A percentile compares a stretch with the other conserved stretches of the same genome.
phyloP scores from a whole-genome alignment of 192 early-diverging fungal genomes.

The Coemansia sp. region DNA sequence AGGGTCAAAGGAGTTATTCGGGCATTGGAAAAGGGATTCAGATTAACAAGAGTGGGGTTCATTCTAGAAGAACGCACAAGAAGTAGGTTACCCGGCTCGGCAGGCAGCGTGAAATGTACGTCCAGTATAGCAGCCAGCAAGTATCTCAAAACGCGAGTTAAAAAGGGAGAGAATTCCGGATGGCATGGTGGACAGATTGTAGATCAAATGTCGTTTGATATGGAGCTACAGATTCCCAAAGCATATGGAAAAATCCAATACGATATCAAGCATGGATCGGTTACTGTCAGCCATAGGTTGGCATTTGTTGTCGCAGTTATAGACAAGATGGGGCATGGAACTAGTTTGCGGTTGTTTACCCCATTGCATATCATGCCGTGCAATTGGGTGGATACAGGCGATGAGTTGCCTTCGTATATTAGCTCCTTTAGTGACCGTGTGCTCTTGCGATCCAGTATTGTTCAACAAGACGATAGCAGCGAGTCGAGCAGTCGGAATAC shows the following conservation, averaged over 20 bases:
- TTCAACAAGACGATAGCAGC: no score
- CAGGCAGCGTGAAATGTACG: constrained; percentile 17
- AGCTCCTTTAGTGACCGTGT: constrained; percentile 43
- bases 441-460: constrained; percentile 22
- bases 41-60: constrained; percentile 37
- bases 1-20: constrained; percentile 37
- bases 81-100: constrained; percentile 6
- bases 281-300: constrained; percentile 45
- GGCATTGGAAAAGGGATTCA: constrained; percentile 44
- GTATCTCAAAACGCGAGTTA: constrained; percentile 20
- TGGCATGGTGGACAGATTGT: constrained; percentile 32
- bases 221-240: constrained; percentile 44
- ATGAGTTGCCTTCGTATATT: constrained; percentile 38
- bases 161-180: constrained; percentile 8
- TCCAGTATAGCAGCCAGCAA: constrained; percentile 26
- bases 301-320: constrained; percentile 47
- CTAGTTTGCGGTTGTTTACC: constrained; percentile 45
- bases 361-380: constrained; percentile 48
- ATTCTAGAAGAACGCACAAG: constrained; percentile 50
- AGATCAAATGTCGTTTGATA: constrained; percentile 45
- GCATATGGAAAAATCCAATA: constrained; percentile 49
- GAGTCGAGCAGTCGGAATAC: no score
- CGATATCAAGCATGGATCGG: constrained; percentile 42
- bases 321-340: constrained; percentile 37
- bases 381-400: constrained; percentile 20